These are phyloP conservation scores for Ophiocordyceps camponoti-saundersi DNA, from an alignment of 2,329 filamentous ascomycete species.

Conservation along the genomic window DNA sequence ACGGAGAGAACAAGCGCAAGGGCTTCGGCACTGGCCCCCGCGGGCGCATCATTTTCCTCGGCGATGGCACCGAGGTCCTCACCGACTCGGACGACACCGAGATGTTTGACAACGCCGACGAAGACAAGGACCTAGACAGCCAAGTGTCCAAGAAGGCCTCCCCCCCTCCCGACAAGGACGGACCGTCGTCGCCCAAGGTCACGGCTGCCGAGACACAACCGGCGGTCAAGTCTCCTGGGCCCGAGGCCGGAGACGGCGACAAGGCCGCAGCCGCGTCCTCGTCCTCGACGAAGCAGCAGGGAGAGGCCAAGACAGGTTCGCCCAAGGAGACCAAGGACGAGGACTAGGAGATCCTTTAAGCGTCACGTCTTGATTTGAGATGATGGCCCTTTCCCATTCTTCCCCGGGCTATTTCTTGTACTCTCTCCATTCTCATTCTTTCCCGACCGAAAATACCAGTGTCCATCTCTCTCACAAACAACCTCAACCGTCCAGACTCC, in stretches of 20 bases:
- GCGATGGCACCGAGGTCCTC: slow-evolving; percentile 84
- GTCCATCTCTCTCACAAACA: too few relatives aligned
- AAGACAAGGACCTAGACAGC: slow-evolving; percentile 72
- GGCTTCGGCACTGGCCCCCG: slow-evolving; percentile 53
- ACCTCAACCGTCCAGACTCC: too few relatives aligned
- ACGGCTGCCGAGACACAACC: too few relatives aligned
- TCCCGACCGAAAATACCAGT: not conserved
- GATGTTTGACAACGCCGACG: slow-evolving; percentile 78
- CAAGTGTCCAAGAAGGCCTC: slow-evolving; percentile 57
- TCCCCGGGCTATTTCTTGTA: not conserved
- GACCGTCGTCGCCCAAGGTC: not conserved
- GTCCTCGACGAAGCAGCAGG: slow-evolving; percentile 3
- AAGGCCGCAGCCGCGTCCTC: not conserved
- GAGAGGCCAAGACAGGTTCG: slow-evolving; percentile 10
- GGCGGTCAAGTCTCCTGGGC: slow-evolving; percentile 3
- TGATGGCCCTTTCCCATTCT: too few relatives aligned
- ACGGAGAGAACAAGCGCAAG: slow-evolving; percentile 47
- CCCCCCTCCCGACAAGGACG: slow-evolving; percentile 9
- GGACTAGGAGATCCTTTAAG: slow-evolving; percentile 19
- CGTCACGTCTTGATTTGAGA: too few relatives aligned
- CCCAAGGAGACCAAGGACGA: slow-evolving; percentile 13
- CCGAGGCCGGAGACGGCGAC: slow-evolving; percentile 3
- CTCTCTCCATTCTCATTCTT: not conserved
- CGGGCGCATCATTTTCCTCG: slow-evolving; percentile 84
- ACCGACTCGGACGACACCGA: slow-evolving; percentile 80